These are phyloP conservation scores for Boletus fagicola DNA, from an alignment of 768 basidiomycete species.

Conservation along the genomic window DNA sequence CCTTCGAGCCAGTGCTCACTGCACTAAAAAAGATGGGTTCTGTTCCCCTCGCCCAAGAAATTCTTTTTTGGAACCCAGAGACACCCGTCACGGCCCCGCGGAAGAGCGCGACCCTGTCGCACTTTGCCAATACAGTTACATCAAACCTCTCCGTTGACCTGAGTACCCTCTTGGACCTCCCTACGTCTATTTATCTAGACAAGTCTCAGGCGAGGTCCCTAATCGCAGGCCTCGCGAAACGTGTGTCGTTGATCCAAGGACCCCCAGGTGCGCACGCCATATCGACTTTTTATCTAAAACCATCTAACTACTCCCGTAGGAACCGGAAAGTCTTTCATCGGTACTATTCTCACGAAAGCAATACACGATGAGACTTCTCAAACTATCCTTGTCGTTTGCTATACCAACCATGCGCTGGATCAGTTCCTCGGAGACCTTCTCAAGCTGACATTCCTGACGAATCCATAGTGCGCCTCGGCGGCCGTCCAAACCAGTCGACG, in stretches of 20 bases:
- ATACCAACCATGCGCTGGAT: too few species aligned
- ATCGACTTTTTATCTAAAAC: neutral
- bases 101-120: constrained; percentile 6
- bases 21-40: constrained; percentile 45
- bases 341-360: constrained; percentile 58
- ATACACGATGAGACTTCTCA: constrained; percentile 50
- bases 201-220: constrained; percentile 46
- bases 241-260: constrained; percentile 63
- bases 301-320: constrained; percentile 36
- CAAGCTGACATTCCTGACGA: constrained; percentile 47
- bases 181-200: constrained; percentile 47
- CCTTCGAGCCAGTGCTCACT: constrained; percentile 58
- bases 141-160: constrained; percentile 41
- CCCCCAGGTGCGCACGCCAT: constrained; percentile 58
- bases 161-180: constrained; percentile 31
- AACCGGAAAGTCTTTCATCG: constrained; percentile 73
- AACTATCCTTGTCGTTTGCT: too few species aligned
- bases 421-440: too few species aligned
- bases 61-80: constrained; percentile 50
- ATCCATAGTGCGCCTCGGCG: constrained; percentile 53
- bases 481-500: constrained; percentile 49
- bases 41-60: constrained; percentile 49
- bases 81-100: neutral
- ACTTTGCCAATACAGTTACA: constrained; percentile 24
- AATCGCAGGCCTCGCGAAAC: constrained; percentile 50